Evolutionary conservation across 2,329 filamentous ascomycete genomes (phyloP), one percentile per base, ranked within the genome.

Genomic region (Zymoseptoria tritici): DNA sequence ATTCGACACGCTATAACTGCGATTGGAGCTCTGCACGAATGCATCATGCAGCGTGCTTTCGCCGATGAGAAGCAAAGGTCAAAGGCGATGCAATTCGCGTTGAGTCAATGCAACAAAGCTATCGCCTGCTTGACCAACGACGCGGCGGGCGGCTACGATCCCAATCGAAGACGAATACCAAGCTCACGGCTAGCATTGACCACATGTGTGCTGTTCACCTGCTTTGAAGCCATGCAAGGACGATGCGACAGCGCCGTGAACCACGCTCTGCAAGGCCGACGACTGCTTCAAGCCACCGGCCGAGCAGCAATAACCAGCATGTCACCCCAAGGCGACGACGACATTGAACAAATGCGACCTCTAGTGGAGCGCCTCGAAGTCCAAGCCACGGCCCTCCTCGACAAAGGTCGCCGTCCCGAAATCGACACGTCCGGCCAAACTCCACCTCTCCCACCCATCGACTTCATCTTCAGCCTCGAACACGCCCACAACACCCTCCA

Each of bases 161-260:
- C 63, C 1, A 62, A 64, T 51, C 54, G 60, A 36, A 60, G 57
- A 22, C 57, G 62, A 20, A 66, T 62, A 26, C 65, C 60, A 24
- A 69, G 66, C 50, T 68, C 66, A 26, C 57, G 66, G 19, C 58
- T 72, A 16, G 67, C 68, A 13, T 58, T 72, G 29, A 70, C 67
- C 13, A 71, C 70, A 2, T 72, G 70, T 57, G 68, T 72, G 5
- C 64, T 72, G 9, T 72, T 72, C 50, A 72, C 70, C 5, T 71
- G 70, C 57, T 71, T 72, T 54, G 70, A 72, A 58, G 66, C 70
- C 8, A 68, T 72, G 68, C 70, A 72, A 61, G 70, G 70, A 19
- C 66, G 67, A n/a, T 70, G 68, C 58, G 70, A 72, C 57, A 71
- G 68, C 46, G 70, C 70, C 9, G 69, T 72, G n/a, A 68, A 68